phyloP scores from a whole-genome alignment of 2,329 filamentous ascomycete species.

The Aspergillus hortae region DNA sequence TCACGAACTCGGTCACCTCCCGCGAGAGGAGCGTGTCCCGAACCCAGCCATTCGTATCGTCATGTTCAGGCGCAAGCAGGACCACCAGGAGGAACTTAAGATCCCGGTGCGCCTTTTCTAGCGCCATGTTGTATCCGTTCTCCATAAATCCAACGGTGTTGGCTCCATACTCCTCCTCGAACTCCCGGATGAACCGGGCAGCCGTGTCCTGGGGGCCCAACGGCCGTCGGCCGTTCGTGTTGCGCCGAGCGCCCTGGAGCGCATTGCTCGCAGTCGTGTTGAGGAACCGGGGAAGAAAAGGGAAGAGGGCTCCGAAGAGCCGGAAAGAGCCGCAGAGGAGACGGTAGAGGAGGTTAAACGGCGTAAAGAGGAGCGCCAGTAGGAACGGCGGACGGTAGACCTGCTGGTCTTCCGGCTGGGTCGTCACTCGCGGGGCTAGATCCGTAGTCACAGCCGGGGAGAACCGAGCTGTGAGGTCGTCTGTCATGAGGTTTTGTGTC shows the following conservation, averaged over 20 bases:
- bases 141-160: conserved; percentile 71
- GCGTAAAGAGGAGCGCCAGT: conserved; percentile 73
- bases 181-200: conserved; percentile 82
- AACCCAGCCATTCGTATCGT: conserved; percentile 80
- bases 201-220: conserved; percentile 84
- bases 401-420: conserved; percentile 63
- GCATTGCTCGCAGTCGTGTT: conserved; percentile 47
- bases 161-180: conserved; percentile 86
- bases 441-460: conserved; percentile 45
- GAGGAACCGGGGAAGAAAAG: conserved; percentile 69
- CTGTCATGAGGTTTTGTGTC: conserved; percentile 66
- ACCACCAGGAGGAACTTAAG: conserved; percentile 89
- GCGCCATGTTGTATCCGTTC: conserved; percentile 84
- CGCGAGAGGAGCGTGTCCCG: conserved; percentile 74
- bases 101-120: conserved; percentile 85
- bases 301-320: conserved; percentile 72
- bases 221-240: conserved; percentile 67
- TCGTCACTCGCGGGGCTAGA: conserved; percentile 80
- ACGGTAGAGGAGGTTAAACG: conserved; percentile 74
- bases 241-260: conserved; percentile 43
- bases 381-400: conserved; percentile 70
- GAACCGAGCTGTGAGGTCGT: conserved; percentile 32
- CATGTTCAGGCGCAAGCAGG: conserved; percentile 87
- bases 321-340: conserved; percentile 65
- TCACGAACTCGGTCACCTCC: conserved; percentile 71